phyloP scores from a whole-genome alignment of 176 grass and related monocot genomes.

The Cenchrus purpureus region DNA sequence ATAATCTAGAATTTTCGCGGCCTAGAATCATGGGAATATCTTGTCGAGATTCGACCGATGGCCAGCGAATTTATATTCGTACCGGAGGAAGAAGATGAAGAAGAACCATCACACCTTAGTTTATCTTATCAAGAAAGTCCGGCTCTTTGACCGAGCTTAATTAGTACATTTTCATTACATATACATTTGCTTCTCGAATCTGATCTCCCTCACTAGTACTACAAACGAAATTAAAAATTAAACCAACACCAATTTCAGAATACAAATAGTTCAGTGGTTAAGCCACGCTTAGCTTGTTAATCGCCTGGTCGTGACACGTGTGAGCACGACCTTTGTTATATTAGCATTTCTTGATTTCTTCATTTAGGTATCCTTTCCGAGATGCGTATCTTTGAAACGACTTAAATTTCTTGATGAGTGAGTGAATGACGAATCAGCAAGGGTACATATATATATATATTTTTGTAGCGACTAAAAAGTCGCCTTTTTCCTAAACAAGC shows the following conservation, averaged over 20 bases:
- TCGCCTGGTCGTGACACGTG: constrained; percentile 31
- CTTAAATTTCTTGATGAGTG: not conserved
- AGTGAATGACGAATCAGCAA: not conserved
- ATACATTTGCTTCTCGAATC: not conserved
- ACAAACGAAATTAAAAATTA: not conserved
- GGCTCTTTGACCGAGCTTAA: constrained; percentile 28
- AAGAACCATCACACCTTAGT: not conserved
- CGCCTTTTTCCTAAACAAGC: not conserved
- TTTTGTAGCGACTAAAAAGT: not conserved
- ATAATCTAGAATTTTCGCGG: constrained; percentile 33
- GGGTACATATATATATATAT: not conserved
- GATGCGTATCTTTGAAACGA: constrained; percentile 28
- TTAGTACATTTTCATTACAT: not conserved
- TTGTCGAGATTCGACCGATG: constrained; percentile 32
- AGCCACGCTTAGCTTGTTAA: constrained; percentile 6
- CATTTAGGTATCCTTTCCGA: not conserved
- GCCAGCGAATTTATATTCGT: not conserved
- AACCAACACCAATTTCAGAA: constrained; percentile 14
- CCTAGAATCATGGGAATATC: constrained; percentile 52
- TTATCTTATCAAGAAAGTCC: constrained; percentile 32
- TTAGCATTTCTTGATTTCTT: not conserved
- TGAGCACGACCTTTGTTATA: not conserved
- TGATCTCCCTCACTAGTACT: not conserved
- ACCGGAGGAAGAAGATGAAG: not conserved
- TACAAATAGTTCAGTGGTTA: not conserved